A percentile compares a stretch with the other conserved stretches of the same genome.
These are phyloP conservation scores for Fragaria iinumae DNA, from an alignment of 306 rosid species.

Conservation along the genomic window DNA sequence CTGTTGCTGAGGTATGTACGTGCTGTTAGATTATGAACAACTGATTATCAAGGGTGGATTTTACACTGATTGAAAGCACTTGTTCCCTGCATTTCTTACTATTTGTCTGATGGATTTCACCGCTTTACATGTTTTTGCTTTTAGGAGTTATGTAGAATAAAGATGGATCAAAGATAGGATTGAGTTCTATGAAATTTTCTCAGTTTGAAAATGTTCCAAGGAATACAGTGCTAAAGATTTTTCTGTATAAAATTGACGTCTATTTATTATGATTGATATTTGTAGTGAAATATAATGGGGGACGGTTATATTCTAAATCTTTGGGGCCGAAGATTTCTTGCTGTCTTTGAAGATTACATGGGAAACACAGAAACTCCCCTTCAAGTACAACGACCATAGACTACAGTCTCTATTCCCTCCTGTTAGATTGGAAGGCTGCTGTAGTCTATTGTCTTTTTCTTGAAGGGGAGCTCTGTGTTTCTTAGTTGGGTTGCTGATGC, in stretches of 20 bases:
- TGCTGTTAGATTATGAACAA: slow-evolving; percentile 3
- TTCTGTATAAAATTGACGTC: background rate
- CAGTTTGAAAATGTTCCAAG: background rate
- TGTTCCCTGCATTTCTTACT: background rate
- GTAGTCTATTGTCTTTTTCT: too few species aligned
- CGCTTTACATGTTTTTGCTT: background rate
- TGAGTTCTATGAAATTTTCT: background rate
- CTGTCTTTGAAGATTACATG: too few species aligned
- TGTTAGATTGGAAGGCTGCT: too few species aligned
- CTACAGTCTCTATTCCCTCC: too few species aligned
- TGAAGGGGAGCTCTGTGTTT: background rate
- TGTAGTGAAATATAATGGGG: background rate
- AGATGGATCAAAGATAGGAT: background rate
- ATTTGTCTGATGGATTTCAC: background rate
- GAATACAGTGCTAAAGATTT: background rate
- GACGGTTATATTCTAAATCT: background rate
- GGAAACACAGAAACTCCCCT: too few species aligned
- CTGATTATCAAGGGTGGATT: slow-evolving; percentile 1
- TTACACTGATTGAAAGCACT: background rate
- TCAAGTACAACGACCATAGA: too few species aligned
- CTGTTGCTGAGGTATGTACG: slow-evolving; percentile 53
- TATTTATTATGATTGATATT: background rate
- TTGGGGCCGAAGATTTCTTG: too few species aligned
- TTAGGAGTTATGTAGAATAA: background rate
- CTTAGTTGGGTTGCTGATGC: background rate